Evolutionary conservation across 441 rosid genomes (phyloP), one percentile per base, ranked within the genome.

Genomic region (Populus trichocarpa): DNA sequence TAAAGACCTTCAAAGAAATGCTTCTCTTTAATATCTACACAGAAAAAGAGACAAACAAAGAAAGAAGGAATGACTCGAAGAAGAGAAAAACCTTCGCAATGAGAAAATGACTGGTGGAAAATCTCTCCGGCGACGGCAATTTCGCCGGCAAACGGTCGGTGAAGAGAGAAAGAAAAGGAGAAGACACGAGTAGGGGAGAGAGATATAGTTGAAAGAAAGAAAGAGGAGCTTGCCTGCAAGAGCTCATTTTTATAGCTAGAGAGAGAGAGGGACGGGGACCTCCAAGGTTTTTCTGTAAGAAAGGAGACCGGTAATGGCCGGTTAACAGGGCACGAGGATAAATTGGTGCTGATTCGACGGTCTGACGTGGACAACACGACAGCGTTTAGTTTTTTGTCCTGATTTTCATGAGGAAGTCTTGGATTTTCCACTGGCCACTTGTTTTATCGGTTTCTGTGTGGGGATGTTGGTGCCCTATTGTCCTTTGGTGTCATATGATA

Each of bases 231-330:
- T 0, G 22, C 0, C 0, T 5, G 64, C 14, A 32, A 78, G 76
- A 73, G 79, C 70, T 50, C 79, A 7, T 84, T 86, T 83, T 86
- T 90, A 90, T 90, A 88, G 77, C 61, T 7, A 76, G 77, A 73
- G 67, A 70, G 63, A 42, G 20, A 32, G 72, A 66, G 78, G 46
- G 70, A 77, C 23, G 79, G 70, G 67, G 69, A 61, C 32, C 64
- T 38, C 4, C 53, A 64, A 46, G n/a, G 78, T 69, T 66, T 50
- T 22, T 32, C 57, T 77, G 81, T 72, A 72, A 77, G 73, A 38
- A 63, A 25, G 61, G 61, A 26, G 70, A 88, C 93, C 85, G 81
- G 88, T 46, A 50, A 72, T 78, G 57, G 75, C 91, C 85, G 83
- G 92, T 90, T 4, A 61, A 73, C 30, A 11, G 35, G 28, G 80